Base-by-base conservation (phyloP, 176 grass and related monocot species). In the Raddia guianensis region DNA sequence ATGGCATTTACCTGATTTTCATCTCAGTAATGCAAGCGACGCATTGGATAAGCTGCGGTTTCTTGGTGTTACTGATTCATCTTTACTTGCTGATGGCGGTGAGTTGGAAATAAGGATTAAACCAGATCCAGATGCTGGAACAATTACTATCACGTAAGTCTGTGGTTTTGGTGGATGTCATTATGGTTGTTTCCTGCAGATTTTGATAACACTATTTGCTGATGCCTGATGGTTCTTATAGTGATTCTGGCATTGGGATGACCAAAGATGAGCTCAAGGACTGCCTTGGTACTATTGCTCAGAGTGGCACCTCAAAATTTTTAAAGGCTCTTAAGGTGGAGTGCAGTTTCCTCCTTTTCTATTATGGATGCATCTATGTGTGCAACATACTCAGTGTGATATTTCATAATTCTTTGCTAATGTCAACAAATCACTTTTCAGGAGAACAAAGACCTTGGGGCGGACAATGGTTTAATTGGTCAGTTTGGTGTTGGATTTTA, bases 251-350 rank as follows among this genome's bases (percentile, higher is more conserved):
- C 46, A 86, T 95, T 88, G 95, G 95, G 59, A 98, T 98, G 92
- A 98, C 92, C 34, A 98, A 98, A 78, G 90, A 95, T 52, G 95
- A 98, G 15, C 90, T 98, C 53, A 89, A 91, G 47, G 95, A 98
- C 86, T 95, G 95, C 79, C 95, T 98, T 72, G 95, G 92, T 57
- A 95, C 92, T 78, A 95, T 98, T 64, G 95, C 95, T 6, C 95
- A 93, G 80, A 95, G 95, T 89, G 95, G 95, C 55, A 98, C 95
- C 74, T 94, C 90, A 50, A 98, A 92, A 68, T 98, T 98, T 82
- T 86, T 95, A 56, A 91, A 93, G 46, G 91, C 88, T 79, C 72
- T 93, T 14, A 93, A 97, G 90, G 91, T 93, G 73, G 74, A 52
- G 21, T 2, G 1, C n/a, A 14, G 5, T 76, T 58, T 49, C 48